Conservation (phyloP, 1,284 basidiomycete species). For the Irpex sp. region DNA sequence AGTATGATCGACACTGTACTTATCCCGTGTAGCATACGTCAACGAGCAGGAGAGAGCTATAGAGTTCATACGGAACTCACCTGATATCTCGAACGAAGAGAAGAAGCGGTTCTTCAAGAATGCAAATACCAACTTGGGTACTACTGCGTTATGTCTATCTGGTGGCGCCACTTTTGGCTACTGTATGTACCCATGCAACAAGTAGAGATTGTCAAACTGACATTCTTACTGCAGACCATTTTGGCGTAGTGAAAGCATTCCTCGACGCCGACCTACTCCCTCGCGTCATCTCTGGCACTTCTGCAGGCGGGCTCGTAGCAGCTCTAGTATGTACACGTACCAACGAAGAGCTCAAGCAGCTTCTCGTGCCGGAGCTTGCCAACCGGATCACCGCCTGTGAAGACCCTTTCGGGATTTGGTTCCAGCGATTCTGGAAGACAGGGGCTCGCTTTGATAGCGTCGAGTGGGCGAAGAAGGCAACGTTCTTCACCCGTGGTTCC, state of each 20-base stretch:
- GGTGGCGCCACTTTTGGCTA: slow-evolving; percentile 95
- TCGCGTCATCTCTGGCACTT: slow-evolving; percentile 87
- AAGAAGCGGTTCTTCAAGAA: slow-evolving; percentile 91
- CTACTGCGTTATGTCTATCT: slow-evolving; percentile 87
- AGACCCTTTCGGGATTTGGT: slow-evolving; percentile 77
- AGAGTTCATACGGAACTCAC: slow-evolving; percentile 67
- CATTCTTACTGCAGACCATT: slow-evolving; percentile 53
- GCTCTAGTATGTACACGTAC: slow-evolving; percentile 85
- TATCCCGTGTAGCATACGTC: slow-evolving; percentile 56
- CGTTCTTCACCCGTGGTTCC: slow-evolving; percentile 91
- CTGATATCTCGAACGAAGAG: slow-evolving; percentile 76
- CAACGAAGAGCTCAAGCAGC: slow-evolving; percentile 76
- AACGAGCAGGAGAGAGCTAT: slow-evolving; percentile 74
- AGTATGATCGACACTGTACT: neutral
- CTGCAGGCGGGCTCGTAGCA: slow-evolving; percentile 89
- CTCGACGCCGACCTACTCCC: slow-evolving; percentile 86
- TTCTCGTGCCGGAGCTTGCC: slow-evolving; percentile 81
- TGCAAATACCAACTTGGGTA: slow-evolving; percentile 85
- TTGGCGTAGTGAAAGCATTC: slow-evolving; percentile 90
- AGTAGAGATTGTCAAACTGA: neutral
- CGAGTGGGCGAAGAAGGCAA: slow-evolving; percentile 83
- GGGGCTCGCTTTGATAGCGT: slow-evolving; percentile 93
- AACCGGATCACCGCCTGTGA: slow-evolving; percentile 89
- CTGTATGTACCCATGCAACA: slow-evolving; percentile 42
- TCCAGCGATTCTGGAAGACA: slow-evolving; percentile 75